Evolutionary conservation across 2,329 filamentous ascomycete species (phyloP), one percentile per base, ranked within the genome.

Genomic region (Talaromyces amestolkiae): DNA sequence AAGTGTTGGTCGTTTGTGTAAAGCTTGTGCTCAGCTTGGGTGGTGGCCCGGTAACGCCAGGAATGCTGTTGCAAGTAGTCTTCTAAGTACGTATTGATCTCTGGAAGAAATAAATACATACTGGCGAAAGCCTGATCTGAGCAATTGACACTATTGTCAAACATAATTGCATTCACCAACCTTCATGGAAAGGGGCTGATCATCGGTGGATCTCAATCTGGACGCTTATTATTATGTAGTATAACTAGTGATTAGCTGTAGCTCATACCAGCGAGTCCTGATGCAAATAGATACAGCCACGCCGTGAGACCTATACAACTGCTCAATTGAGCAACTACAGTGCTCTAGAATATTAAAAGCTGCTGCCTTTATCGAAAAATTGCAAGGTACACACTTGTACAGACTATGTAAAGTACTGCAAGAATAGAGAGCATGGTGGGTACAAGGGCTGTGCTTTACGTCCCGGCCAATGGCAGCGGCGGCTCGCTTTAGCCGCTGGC

Each of bases 31-130:
- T 49, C 47, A 10, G 47, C 47, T 51, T 24, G 24, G 58, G 33
- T 61, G 58, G 33, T 61, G 58, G 41, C 58, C 58, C 43, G 43
- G 58, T 39, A 61, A 61, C 58, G 41, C 27, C 58, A 31, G 58
- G 58, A 60, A 60, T 60, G 41, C 39, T 54, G 17, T 35, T 33
- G 27, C 27, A n/a, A 27, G 8, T 17, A 31, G 27, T 31, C 27
- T 31, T 31, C 27, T 31, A 31, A 31, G 27, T 31, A 31, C 27
- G 27, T 31, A 31, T 31, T 1, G 27, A 31, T 31, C 4, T 31
- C 5, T 31, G 27, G 27, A 3, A 31, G 27, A 31, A 31, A 31
- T 31, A 31, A 9, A 39, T 56, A 5, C 3, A 8, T 17, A 10
- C 31, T 22, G 31, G 24, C 49, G 24, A 7, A 17, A 35, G 19